Conservation (phyloP, 1,139 yeast genomes). For the Candida sp. region DNA sequence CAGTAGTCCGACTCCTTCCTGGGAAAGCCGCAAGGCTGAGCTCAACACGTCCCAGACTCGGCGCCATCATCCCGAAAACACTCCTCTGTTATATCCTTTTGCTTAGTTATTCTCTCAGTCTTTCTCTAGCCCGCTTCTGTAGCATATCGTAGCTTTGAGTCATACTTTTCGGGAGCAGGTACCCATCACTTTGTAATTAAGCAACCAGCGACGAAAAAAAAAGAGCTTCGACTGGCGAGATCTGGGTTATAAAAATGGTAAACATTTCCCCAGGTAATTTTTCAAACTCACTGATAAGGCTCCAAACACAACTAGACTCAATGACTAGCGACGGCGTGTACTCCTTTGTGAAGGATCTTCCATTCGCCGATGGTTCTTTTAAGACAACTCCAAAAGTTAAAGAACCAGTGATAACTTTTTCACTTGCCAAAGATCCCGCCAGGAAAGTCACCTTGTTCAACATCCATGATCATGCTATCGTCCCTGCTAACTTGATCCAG, state of each 20-base stretch:
- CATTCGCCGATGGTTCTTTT: conserved; percentile 37
- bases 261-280: neutral
- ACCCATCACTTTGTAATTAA: neutral
- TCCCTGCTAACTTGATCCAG: conserved; percentile 39
- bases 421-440: conserved; percentile 30
- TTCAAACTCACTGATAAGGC: neutral
- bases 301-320: neutral
- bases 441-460: conserved; percentile 39
- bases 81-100: neutral
- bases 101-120: no score
- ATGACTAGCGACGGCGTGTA: conserved; percentile 9
- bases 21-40: no score
- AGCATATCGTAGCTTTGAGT: no score
- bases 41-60: neutral
- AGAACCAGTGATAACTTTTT: conserved; percentile 26
- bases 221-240: neutral
- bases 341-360: conserved; percentile 25
- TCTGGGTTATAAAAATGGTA: neutral
- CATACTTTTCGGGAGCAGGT: neutral
- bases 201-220: neutral
- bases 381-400: conserved; percentile 25
- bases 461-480: conserved; percentile 26
- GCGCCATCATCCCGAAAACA: neutral
- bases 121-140: no score
- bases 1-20: no score